Base-by-base conservation (phyloP, 345 rosid genomes). In the Eutrema japonicum region DNA sequence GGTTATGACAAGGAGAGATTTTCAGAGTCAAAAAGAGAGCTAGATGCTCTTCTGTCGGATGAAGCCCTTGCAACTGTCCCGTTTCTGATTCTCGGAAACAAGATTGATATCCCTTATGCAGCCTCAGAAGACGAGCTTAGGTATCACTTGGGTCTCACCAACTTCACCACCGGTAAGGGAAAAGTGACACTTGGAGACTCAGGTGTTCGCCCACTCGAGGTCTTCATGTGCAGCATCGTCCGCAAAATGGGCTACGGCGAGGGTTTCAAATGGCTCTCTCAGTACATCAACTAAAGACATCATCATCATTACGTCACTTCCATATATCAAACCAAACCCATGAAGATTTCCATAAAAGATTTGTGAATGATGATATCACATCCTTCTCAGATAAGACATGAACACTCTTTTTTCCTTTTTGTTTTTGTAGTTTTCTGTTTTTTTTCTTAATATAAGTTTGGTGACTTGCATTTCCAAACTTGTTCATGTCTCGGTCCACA, bases 201-300 rank as follows among this genome's bases (percentile, higher is more conserved):
- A 22, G 79, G 72, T 27, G 84, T 86, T 52, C 93, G 88, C 0
- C 88, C 93, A 5, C 85, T 88, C 5, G 90, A 88, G 79, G 88
- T 88, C 7, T 88, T 84, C 80, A 86, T 86, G 93, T 88, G 93
- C 42, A 88, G 93, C 82, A 84, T 88, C 52, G 93, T 86, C 66
- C 87, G 89, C 33, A 88, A 88, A 76, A 86, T 88, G 93, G 93
- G 93, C 10, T 88, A 86, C 2, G 90, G 93, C 32, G 93, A 88
- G 9, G 93, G 93, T 18, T 88, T 86, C 79, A 88, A 84, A 80
- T 88, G 93, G 93, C 70, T 88, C 4, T 88, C 93, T 74, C 90
- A 88, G 50, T 88, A 88, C 75, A 88, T 88, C 71, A 83, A 88
- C 79, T 86, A 77, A 73, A 41, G 63, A 60, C 13, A 18, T 27